Evolutionary conservation across 2,329 filamentous ascomycete species (phyloP).

Genomic region (Colletotrichum agaves): DNA sequence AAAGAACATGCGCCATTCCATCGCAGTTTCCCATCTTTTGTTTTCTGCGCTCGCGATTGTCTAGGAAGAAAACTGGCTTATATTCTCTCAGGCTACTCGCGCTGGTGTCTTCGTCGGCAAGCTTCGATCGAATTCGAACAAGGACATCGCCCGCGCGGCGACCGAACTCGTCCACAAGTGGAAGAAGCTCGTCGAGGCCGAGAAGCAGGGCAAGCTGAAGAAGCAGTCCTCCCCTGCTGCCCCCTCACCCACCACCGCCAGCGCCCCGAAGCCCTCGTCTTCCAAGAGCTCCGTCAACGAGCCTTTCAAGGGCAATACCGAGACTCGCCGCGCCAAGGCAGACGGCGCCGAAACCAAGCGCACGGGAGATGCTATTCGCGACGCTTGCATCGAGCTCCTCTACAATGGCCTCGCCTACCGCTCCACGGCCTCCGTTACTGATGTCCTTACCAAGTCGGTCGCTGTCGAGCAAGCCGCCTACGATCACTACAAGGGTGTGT

Average conservation of each 20-base stretch:
- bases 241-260: conserved; percentile 63
- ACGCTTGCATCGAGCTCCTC: conserved; percentile 89
- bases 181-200: conserved; percentile 80
- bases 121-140: conserved; percentile 79
- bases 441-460: conserved; percentile 78
- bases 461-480: conserved; percentile 87
- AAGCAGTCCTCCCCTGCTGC: conserved; percentile 54
- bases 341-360: conserved; percentile 83
- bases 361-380: conserved; percentile 78
- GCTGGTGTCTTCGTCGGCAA: conserved; percentile 92
- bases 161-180: conserved; percentile 88
- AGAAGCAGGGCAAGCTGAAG: conserved; percentile 61
- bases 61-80: conserved; percentile 29
- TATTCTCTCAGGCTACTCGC: conserved; percentile 72
- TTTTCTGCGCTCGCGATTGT: background rate
- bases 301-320: conserved; percentile 71
- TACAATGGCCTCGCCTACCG: conserved; percentile 87
- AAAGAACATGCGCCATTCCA: background rate
- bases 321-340: conserved; percentile 81
- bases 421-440: conserved; percentile 76
- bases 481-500: conserved; percentile 75
- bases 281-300: conserved; percentile 44
- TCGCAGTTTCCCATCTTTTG: conserved; percentile 1
- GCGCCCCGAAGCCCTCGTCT: conserved; percentile 57
- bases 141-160: conserved; percentile 81